Base-by-base conservation (phyloP, 495 filamentous ascomycete genomes). In the Neurospora sublineolata region DNA sequence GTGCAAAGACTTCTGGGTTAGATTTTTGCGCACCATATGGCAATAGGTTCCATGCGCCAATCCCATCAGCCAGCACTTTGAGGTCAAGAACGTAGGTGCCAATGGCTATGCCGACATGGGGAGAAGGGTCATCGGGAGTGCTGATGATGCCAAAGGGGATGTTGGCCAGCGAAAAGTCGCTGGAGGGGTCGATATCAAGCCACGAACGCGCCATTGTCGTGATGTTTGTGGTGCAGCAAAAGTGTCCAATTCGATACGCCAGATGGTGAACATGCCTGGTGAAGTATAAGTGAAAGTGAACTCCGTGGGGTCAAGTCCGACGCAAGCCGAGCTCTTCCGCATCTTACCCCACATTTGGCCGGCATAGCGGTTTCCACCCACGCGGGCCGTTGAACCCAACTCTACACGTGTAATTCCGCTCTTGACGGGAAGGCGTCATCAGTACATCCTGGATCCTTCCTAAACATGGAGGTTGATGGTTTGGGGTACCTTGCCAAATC, bases 131-230 rank as follows among this genome's bases (percentile, higher is more conserved):
- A 18, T 80, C 76, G 3, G 84, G 73, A 0, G 89, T 89, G 69
- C 83, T 87, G 77, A 97, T 91, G 79, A 97, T 93, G 73, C 94
- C 94, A 79, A 98, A 97, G 18, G 94, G 94, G 73, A 98, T 90
- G 80, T 98, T 97, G 74, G 89, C 85, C 67, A 98, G 83, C 16
- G 94, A 95, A 82, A 98, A 98, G 71, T 81, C 81, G 67, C 76
- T 80, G 18, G 78, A 72, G 33, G 80, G 75, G 42, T 75, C 71
- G 69, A 82, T 74, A 40, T 77, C 74, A 38, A 83, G 77, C 82
- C 82, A 85, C 9, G 83, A 76, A 37, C 60, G 67, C 16, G 69
- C 40, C 77, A 77, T 79, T 1, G 70, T 79, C n/a, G 27, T 69
- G 14, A 36, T 18, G 6, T 33, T 33, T 16, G 0, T 33, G 52